Evolutionary conservation across 805 yeast species (phyloP).

Genomic region (Nakazawaea wickerhamii): DNA sequence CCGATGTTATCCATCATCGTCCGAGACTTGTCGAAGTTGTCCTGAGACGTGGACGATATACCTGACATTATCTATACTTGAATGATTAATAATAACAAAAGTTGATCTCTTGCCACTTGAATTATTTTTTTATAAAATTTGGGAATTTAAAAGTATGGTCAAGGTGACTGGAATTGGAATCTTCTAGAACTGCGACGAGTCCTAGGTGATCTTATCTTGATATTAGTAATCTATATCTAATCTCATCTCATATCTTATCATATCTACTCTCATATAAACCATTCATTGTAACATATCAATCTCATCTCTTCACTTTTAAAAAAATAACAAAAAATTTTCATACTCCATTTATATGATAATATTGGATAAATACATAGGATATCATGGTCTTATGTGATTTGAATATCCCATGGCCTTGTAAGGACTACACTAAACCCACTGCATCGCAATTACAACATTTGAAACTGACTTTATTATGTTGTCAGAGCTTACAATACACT

Average conservation of each 20-base stretch:
- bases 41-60: conserved; percentile 4
- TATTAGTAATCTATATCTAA: too few species aligned
- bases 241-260: too few species aligned
- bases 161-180: too few species aligned
- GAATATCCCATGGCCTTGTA: conserved; percentile 70
- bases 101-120: not conserved
- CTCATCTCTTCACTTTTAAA: too few species aligned
- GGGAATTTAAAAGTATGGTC: too few species aligned
- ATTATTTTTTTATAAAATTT: too few species aligned
- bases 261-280: too few species aligned
- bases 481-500: conserved; percentile 62
- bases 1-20: conserved; percentile 47
- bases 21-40: conserved; percentile 14
- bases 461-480: conserved; percentile 45
- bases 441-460: conserved; percentile 37
- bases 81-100: not conserved
- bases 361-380: not conserved
- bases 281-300: too few species aligned
- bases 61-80: not conserved
- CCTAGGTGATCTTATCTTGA: too few species aligned
- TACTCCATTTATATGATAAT: too few species aligned
- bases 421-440: conserved; percentile 40
- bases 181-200: too few species aligned
- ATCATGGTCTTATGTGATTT: conserved; percentile 53
- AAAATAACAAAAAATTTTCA: too few species aligned